Conservation (phyloP, 306 rosid genomes). For the Dalbergia cultrata region DNA sequence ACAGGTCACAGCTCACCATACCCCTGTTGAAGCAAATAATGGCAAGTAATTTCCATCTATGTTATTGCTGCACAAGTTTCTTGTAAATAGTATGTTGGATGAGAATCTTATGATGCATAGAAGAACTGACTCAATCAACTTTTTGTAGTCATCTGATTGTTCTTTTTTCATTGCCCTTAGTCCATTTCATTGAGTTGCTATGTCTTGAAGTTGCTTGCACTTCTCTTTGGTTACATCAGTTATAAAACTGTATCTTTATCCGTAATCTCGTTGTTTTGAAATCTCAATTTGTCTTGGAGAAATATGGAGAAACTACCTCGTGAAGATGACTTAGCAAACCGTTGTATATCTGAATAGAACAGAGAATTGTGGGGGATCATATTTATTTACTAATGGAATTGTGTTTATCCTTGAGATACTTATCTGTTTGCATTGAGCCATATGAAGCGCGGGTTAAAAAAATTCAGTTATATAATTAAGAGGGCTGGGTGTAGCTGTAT, state of each 20-base stretch:
- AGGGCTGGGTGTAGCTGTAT: too few species aligned
- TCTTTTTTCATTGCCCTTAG: not conserved
- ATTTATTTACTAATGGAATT: conserved; percentile 13
- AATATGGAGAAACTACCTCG: not conserved
- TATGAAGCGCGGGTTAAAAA: not conserved
- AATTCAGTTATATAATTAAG: too few species aligned
- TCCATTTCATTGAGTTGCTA: conserved; percentile 9
- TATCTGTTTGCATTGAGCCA: conserved; percentile 14
- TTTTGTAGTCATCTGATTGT: not conserved
- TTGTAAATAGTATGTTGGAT: conserved; percentile 11
- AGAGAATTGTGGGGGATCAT: conserved; percentile 14
- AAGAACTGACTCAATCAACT: conserved; percentile 6
- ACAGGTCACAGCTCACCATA: not conserved
- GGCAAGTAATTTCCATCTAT: conserved; percentile 28
- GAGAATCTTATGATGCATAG: conserved; percentile 14
- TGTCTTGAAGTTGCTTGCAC: conserved; percentile 9
- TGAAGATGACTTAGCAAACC: conserved; percentile 25
- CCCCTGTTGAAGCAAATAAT: conserved; percentile 22
- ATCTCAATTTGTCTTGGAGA: not conserved
- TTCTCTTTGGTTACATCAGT: not conserved
- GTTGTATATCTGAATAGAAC: conserved; percentile 19
- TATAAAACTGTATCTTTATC: not conserved
- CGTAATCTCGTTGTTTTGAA: conserved; percentile 30
- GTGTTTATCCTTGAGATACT: conserved; percentile 23
- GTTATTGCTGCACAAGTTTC: conserved; percentile 26